Conservation (phyloP, 176 grass and related monocot genomes). For the Alloteropsis semialata region DNA sequence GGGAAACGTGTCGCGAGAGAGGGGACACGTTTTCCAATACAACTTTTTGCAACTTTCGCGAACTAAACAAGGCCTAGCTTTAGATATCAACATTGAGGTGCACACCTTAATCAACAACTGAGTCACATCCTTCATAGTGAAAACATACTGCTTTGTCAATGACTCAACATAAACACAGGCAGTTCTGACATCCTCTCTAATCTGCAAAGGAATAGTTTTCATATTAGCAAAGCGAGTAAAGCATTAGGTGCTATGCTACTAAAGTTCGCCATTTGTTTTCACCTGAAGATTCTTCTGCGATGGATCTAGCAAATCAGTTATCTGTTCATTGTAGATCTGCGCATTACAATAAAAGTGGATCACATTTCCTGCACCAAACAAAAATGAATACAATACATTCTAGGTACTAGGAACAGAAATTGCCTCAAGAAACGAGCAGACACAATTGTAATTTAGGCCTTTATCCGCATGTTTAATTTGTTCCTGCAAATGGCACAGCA, state of each 20-base stretch:
- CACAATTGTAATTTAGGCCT: slow-evolving; percentile 77
- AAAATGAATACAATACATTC: background rate
- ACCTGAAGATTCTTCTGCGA: slow-evolving; percentile 83
- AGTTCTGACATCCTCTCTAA: slow-evolving; percentile 94
- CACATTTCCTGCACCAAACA: slow-evolving; percentile 28
- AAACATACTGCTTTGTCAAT: slow-evolving; percentile 82
- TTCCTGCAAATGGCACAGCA: slow-evolving; percentile 59
- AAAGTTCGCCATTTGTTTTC: slow-evolving; percentile 20
- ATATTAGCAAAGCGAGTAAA: slow-evolving; percentile 39
- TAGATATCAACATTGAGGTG: slow-evolving; percentile 13
- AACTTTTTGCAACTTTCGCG: too few relatives aligned
- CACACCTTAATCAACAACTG: slow-evolving; percentile 82
- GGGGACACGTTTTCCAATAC: too few relatives aligned
- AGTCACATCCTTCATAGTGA: slow-evolving; percentile 79
- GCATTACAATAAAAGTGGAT: slow-evolving; percentile 10
- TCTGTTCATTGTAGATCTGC: slow-evolving; percentile 99
- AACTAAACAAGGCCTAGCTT: too few relatives aligned
- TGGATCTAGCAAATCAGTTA: slow-evolving; percentile 95
- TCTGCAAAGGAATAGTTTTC: slow-evolving; percentile 50
- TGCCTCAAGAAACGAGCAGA: slow-evolving; percentile 96
- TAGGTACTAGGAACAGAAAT: slow-evolving; percentile 37
- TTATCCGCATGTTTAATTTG: slow-evolving; percentile 75
- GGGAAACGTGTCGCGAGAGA: too few relatives aligned
- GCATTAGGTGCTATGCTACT: background rate
- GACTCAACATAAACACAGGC: slow-evolving; percentile 87